These are phyloP conservation scores for Lycium ferocissimum DNA, from an alignment of 257 asterid genomes.

Conservation along the genomic window DNA sequence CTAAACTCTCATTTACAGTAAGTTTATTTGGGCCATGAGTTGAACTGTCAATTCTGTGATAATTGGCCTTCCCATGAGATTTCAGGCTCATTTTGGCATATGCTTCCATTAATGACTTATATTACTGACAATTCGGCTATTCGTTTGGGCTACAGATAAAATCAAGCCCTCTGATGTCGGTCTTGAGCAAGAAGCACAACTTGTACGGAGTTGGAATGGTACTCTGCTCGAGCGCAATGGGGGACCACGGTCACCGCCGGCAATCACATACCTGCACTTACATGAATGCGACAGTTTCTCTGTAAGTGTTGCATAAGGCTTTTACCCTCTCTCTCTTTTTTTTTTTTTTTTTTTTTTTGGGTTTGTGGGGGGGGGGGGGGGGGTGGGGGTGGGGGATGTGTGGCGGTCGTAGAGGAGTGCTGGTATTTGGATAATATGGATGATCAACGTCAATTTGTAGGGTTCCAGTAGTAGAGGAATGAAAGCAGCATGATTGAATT, in stretches of 20 bases:
- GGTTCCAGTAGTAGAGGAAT: background rate
- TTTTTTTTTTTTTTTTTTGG: background rate
- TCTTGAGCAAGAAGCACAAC: constrained; percentile 95
- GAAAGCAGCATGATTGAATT: background rate
- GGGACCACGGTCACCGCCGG: constrained; percentile 50
- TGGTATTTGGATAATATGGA: constrained; percentile 29
- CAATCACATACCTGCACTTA: constrained; percentile 83
- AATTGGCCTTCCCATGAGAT: background rate
- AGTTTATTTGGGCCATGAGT: constrained; percentile 18
- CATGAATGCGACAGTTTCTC: constrained; percentile 92
- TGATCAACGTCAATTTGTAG: constrained; percentile 9
- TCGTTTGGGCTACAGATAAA: constrained; percentile 66
- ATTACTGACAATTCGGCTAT: constrained; percentile 20
- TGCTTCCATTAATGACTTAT: background rate
- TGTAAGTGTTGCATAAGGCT: constrained; percentile 55
- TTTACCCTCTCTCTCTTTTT: constrained; percentile 8
- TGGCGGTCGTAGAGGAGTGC: background rate
- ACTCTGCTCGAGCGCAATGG: constrained; percentile 64
- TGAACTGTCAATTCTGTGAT: constrained; percentile 13
- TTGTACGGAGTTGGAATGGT: constrained; percentile 76
- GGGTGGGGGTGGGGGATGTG: background rate
- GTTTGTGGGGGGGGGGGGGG: too few species aligned
- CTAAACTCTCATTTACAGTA: background rate
- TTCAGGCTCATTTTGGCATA: constrained; percentile 5
- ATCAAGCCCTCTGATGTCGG: constrained; percentile 99